Evolutionary conservation across 2,329 filamentous ascomycete genomes (phyloP), one percentile per base, ranked within the genome.

Genomic region (Ophiognomonia clavigignenti-juglandacearum): DNA sequence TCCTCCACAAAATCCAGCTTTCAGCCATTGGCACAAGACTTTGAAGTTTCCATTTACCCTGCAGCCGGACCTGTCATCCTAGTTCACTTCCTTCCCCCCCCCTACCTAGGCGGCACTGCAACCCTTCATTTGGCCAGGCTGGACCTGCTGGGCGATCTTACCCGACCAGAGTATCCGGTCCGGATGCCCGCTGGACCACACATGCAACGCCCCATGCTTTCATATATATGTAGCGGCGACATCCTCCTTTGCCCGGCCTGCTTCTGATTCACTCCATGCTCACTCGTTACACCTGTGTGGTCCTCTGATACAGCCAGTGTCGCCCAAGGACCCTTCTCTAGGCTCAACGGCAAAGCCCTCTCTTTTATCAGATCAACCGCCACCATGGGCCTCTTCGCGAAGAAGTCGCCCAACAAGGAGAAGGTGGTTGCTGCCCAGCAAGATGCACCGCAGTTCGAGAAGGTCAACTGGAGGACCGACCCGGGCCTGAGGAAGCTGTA

Each of bases 401-500:
- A 57, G 53, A 22, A 27, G 11, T 57, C 56, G 54, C 57, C 59
- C 34, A 54, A 56, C 34, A 51, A 53, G 37, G 52, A 56, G 38
- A 56, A 55, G 29, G 47, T 50, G 18, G 41, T 39, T 38, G 50
- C 49, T 31, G 70, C 69, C 46, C 67, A 69, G 55, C 68, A 70
- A 45, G 72, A 75, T 53, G 70, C 72, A n/a, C 74, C 74, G 52
- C 58, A 70, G 43, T 73, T 77, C 51, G 69, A 72, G 56, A 66
- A 53, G 51, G 73, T 80, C 44, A 60, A 70, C 54, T 80, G 76
- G 77, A 72, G 57, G 40, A 73, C 68, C 54, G 74, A 80, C 23
- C 71, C 75, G n/a, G 75, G 75, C 37, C 66, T 81, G 56, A 66
- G 77, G 57, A 73, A 73, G 63, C 66, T 80, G 8, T 80, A 79